phyloP scores from a whole-genome alignment of 176 grass and related monocot genomes.

The Thalia dealbata region DNA sequence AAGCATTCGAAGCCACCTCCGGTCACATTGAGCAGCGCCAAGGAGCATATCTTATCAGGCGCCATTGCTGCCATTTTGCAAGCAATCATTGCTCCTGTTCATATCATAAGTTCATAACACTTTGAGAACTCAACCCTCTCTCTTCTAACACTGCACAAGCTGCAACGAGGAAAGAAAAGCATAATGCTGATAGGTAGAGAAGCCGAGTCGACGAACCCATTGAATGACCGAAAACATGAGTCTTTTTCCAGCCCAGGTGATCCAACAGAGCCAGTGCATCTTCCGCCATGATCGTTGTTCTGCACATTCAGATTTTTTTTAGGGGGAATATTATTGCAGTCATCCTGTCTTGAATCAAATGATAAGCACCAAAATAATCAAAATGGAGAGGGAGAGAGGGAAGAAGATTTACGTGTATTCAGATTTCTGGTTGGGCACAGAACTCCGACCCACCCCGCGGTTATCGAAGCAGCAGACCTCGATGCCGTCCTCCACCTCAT shows the following conservation, averaged over 20 bases:
- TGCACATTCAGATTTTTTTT: constrained; percentile 16
- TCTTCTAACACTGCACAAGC: not conserved
- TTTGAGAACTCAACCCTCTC: not conserved
- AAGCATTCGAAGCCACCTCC: constrained; percentile 91
- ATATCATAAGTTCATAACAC: not conserved
- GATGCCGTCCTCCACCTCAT: constrained; percentile 42
- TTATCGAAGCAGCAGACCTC: constrained; percentile 99
- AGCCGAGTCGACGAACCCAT: constrained; percentile 48
- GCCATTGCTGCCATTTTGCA: constrained; percentile 81
- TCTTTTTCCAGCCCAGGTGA: constrained; percentile 92
- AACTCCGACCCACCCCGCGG: constrained; percentile 73
- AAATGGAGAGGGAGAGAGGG: no score
- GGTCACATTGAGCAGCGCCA: constrained; percentile 90
- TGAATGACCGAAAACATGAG: constrained; percentile 92
- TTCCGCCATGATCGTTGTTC: constrained; percentile 82
- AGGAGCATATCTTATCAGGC: constrained; percentile 56
- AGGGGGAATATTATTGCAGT: not conserved
- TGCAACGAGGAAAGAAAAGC: not conserved
- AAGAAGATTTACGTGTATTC: constrained; percentile 51
- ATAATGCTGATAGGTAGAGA: no score
- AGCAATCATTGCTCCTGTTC: constrained; percentile 79
- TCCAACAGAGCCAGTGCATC: constrained; percentile 82
- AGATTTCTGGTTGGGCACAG: constrained; percentile 56
- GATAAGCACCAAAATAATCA: not conserved
- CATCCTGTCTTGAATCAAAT: not conserved